A percentile compares a stretch with the other conserved stretches of the same genome.
phyloP scores from a whole-genome alignment of 192 early-diverging fungal genomes.

The Dissophora ornata region DNA sequence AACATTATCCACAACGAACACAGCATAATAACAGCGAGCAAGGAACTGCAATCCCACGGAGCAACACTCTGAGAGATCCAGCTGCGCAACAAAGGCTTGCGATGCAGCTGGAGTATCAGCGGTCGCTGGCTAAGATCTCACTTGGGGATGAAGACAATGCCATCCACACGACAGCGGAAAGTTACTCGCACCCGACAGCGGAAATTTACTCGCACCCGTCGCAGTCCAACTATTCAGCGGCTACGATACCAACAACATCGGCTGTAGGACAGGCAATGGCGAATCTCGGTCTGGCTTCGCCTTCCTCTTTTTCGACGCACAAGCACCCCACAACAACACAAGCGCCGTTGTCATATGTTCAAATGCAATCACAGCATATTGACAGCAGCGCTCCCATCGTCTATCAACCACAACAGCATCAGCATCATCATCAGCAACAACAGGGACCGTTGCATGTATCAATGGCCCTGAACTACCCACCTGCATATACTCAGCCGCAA shows the following conservation, averaged over 20 bases:
- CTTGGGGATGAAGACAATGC: not conserved
- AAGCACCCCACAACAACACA: not conserved
- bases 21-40: no score
- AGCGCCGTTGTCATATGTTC: not conserved
- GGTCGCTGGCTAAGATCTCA: constrained; percentile 8
- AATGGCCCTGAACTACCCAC: not conserved
- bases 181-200: not conserved
- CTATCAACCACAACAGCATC: not conserved
- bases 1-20: no score
- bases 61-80: constrained; percentile 4
- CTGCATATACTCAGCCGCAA: not conserved
- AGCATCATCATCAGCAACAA: not conserved
- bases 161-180: not conserved
- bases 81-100: constrained; percentile 6
- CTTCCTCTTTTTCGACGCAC: not conserved
- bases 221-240: not conserved
- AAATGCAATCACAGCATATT: constrained; percentile 2
- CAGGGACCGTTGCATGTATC: not conserved
- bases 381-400: not conserved
- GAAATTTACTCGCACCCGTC: no score
- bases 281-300: not conserved
- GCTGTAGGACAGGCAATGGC: not conserved
- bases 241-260: not conserved
- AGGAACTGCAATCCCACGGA: constrained; percentile 3
- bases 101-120: constrained; percentile 28